Conservation (phyloP, 148 eudicot genomes). For the Spergularia marina region DNA sequence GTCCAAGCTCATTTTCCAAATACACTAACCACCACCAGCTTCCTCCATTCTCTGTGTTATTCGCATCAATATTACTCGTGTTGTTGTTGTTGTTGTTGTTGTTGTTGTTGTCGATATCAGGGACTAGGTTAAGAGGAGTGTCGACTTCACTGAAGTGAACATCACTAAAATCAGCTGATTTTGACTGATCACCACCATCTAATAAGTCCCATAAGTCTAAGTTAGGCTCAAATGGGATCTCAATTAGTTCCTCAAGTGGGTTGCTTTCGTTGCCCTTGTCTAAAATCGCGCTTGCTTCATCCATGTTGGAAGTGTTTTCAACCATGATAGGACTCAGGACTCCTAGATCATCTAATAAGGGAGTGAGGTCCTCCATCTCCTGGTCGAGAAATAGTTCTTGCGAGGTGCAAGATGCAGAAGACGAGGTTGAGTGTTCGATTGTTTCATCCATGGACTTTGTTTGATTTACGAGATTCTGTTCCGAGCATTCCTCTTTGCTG, state of each 20-base stretch:
- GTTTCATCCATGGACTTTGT: conserved; percentile 19
- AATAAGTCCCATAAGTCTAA: conserved; percentile 44
- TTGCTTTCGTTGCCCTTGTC: neutral
- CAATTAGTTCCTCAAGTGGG: conserved; percentile 19
- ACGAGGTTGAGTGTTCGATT: conserved; percentile 20
- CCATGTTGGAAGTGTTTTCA: neutral
- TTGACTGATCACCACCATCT: conserved; percentile 26
- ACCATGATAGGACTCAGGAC: neutral
- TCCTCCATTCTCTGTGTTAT: conserved; percentile 3
- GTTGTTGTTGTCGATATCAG: conserved; percentile 7
- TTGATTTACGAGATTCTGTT: conserved; percentile 7
- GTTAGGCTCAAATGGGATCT: conserved; percentile 46
- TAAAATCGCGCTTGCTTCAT: neutral
- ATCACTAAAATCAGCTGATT: conserved; percentile 20
- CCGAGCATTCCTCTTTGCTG: neutral
- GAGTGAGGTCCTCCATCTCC: conserved; percentile 10
- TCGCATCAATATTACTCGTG: neutral
- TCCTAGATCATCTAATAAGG: neutral
- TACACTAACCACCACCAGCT: conserved; percentile 47
- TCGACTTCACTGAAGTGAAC: conserved; percentile 27
- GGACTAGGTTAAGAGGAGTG: neutral
- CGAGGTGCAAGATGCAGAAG: conserved; percentile 23
- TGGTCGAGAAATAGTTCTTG: conserved; percentile 10
- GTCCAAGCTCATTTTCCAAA: conserved; percentile 49
- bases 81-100: neutral